Evolutionary conservation across 129 eudicot genomes (phyloP).

Genomic region (Chrysanthemum seticuspe): DNA sequence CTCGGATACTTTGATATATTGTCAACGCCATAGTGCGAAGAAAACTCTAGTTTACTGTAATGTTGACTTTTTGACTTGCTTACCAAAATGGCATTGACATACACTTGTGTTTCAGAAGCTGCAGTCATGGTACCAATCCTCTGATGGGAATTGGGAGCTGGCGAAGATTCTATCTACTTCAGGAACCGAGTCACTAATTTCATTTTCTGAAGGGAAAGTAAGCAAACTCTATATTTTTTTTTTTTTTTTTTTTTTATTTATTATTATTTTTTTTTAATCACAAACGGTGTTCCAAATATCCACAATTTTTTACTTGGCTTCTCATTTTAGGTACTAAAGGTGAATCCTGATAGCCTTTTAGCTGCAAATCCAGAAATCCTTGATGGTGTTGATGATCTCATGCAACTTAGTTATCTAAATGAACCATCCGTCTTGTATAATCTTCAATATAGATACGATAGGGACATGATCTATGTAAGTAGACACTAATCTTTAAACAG

Average conservation of each 20-base stretch:
- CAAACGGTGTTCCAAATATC: conserved; percentile 7
- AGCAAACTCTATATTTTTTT: conserved; percentile 28
- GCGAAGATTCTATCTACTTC: conserved; percentile 65
- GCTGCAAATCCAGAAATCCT: conserved; percentile 98
- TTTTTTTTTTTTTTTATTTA: too few species aligned
- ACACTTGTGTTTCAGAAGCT: conserved; percentile 64
- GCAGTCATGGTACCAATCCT: conserved; percentile 79
- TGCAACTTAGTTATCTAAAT: conserved; percentile 90
- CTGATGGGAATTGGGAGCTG: conserved; percentile 95
- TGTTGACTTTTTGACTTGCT: conserved; percentile 3
- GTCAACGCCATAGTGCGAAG: neutral
- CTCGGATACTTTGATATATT: neutral
- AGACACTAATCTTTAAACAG: neutral
- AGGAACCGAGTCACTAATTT: conserved; percentile 66
- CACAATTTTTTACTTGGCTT: conserved; percentile 21
- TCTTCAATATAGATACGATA: conserved; percentile 82
- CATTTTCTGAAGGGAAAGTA: conserved; percentile 76
- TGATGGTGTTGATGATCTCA: conserved; percentile 97
- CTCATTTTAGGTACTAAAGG: conserved; percentile 68
- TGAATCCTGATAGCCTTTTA: conserved; percentile 52
- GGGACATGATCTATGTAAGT: conserved; percentile 87
- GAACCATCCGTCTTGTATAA: conserved; percentile 92
- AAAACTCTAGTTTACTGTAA: neutral
- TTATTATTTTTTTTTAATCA: neutral
- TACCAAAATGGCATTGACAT: conserved; percentile 17